Percentiles rank a stretch among this genome's conserved stretches.
Evolutionary conservation across 164 flowering plant genomes (phyloP).

Genomic region (Cinnamomum chago): DNA sequence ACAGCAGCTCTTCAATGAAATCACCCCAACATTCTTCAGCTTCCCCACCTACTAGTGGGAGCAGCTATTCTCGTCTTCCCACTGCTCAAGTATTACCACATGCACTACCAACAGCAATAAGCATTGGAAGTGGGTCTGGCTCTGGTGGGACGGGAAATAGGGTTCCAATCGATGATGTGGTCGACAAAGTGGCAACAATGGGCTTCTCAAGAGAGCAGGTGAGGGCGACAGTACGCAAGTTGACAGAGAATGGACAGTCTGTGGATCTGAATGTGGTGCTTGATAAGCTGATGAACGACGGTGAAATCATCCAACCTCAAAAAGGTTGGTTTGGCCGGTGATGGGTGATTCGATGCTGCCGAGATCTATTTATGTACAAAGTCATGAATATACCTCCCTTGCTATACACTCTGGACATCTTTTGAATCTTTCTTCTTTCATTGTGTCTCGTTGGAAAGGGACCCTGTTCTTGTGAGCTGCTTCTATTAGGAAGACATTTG

Average conservation of each 20-base stretch:
- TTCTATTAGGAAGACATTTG: background rate
- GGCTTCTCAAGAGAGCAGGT: constrained; percentile 91
- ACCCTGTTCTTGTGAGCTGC: background rate
- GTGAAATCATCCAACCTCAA: constrained; percentile 52
- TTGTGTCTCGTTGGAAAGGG: background rate
- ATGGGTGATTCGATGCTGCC: background rate
- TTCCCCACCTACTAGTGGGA: constrained; percentile 39
- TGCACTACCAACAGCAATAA: constrained; percentile 67
- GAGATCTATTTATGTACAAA: background rate
- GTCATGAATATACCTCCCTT: background rate
- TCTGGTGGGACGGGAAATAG: constrained; percentile 66
- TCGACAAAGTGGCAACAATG: constrained; percentile 79
- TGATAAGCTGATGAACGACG: constrained; percentile 90
- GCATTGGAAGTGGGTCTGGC: constrained; percentile 46
- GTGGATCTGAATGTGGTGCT: constrained; percentile 88
- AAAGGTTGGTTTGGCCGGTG: constrained; percentile 76
- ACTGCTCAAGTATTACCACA: constrained; percentile 81
- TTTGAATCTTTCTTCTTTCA: background rate
- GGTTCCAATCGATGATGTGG: constrained; percentile 87
- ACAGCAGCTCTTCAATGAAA: constrained; percentile 44
- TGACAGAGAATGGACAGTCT: constrained; percentile 90
- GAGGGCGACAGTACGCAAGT: constrained; percentile 67
- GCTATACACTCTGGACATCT: background rate
- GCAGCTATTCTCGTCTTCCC: constrained; percentile 74
- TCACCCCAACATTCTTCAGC: constrained; percentile 39